Base-by-base conservation (phyloP, 768 basidiomycete genomes). In the Russula dissimulans region DNA sequence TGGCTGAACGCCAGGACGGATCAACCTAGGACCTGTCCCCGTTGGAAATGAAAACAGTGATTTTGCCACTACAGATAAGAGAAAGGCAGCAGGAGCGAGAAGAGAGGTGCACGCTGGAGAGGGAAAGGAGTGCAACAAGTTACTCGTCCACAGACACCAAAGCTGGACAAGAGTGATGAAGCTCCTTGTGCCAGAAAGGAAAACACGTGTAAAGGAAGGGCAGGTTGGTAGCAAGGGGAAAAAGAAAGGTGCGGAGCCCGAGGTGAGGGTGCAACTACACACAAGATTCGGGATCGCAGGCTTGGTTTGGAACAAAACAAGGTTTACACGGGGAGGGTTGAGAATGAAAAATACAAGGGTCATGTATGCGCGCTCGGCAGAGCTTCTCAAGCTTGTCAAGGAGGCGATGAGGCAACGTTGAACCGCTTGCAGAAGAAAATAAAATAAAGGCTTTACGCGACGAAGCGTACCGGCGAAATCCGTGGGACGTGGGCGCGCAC, bases 231-330 rank as follows among this genome's bases (percentile, higher is more conserved):
- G 42, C 48, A 12, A 51, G 43, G 60, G 54, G 10, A 10, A 44
- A 41, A 18, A 36, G 7, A 15, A 47, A n/a, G 22, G 17, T 11
- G 5, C 36, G 6, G n/a, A 9, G 29, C 44, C 43, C 39, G 36
- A 44, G 34, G 3, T 2, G 32, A 29, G 9, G 9, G 32, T 18
- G 31, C 56, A 45, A 38, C 14, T 14, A 38, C 17, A 17, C 34
- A 18, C 39, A 31, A 56, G 12, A 43, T 45, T 41, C 18, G 41
- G 26, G 18, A 17, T 50, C 34, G 48, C 48, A 26, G n/a, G 4
- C 48, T 45, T 41, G 54, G 14, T 32, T 32, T 31, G 42, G 59
- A 61, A 56, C 43, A 61, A 61, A 44, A 31, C 18, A 9, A 36
- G 32, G 46, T 49, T 50, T 50, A 38, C 22, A 49, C 18, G 26